Evolutionary conservation across 2,329 filamentous ascomycete genomes (phyloP), one percentile per base, ranked within the genome.

Genomic region (Ophiosphaerella herpotricha): DNA sequence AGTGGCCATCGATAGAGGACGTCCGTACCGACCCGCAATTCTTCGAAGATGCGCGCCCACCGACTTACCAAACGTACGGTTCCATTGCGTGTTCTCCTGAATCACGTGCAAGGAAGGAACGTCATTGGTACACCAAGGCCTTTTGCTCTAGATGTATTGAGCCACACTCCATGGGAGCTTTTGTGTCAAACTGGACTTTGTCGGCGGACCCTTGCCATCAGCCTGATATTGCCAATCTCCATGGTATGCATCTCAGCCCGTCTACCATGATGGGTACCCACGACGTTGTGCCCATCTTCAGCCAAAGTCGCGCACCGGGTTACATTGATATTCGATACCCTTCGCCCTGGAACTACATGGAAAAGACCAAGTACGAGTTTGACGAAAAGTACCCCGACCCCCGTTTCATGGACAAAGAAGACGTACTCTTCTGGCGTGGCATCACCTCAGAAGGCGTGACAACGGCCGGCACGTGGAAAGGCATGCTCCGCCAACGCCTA

Each of bases 291-390:
- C 90, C 90, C 0, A 77, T 94, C 9, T 94, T 94, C 73, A 89
- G 89, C 54, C 81, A 88, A 50, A 86, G 85, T 41, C 91, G 90
- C 61, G 84, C 86, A 1, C 79, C 82, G 38, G 85, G 85, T 4
- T 93, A 89, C 73, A 84, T 82, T 55, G 90, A 95, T 66, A 89
- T 95, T 31, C 73, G 92, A 18, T 87, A 91, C 44, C 90, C 90
- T 0, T 77, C 80, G 60, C 71, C 81, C 0, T 85, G 82, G 82
- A 85, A 84, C 59, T 86, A 85, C 56, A 71, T 83, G 51, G 80
- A 83, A 52, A 85, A 84, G 64, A 78, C 77, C 11, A 73, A 74
- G 53, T 82, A 83, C 43, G 64, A 74, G 0, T 80, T 82, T 23
- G 78, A 80, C 1, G 73, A 80, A 3, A 76, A 78, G 13, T 70